Evolutionary conservation across 2,329 filamentous ascomycete species (phyloP).

Genomic region (Cryphonectria naterciae): DNA sequence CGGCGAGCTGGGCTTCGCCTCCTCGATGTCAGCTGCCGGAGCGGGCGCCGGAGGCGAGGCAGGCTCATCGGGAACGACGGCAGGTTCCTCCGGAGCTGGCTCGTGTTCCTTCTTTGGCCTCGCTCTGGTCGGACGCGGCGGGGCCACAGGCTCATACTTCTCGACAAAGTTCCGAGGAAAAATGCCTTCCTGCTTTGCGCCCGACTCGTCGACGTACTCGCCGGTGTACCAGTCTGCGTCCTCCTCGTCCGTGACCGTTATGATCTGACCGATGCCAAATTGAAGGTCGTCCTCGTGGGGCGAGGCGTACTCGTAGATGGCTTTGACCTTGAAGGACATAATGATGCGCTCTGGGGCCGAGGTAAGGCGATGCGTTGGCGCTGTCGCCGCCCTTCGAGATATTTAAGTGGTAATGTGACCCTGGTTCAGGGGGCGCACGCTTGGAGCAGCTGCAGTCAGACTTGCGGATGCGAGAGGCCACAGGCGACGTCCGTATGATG

Average conservation of each 20-base stretch:
- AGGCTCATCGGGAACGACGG: slow-evolving; percentile 33
- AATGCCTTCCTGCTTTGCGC: slow-evolving; percentile 78
- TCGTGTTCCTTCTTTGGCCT: slow-evolving; percentile 67
- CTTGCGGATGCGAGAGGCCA: not conserved
- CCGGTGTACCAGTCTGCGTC: slow-evolving; percentile 94
- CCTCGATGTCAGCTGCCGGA: slow-evolving; percentile 44
- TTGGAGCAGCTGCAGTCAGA: not conserved
- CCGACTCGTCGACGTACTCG: slow-evolving; percentile 78
- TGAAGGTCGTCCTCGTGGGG: slow-evolving; percentile 92
- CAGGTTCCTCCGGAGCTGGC: slow-evolving; percentile 30
- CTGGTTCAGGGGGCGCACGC: slow-evolving; percentile 18
- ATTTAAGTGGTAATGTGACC: slow-evolving; percentile 6
- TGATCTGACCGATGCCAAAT: slow-evolving; percentile 84
- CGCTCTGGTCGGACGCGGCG: slow-evolving; percentile 78
- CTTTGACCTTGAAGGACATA: slow-evolving; percentile 95
- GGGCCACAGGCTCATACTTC: slow-evolving; percentile 88
- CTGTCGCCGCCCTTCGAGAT: not conserved
- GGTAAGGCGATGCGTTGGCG: slow-evolving; percentile 17
- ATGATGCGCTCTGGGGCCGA: slow-evolving; percentile 38
- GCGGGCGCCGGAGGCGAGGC: slow-evolving; percentile 33
- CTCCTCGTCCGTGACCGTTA: slow-evolving; percentile 90
- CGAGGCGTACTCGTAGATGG: slow-evolving; percentile 91
- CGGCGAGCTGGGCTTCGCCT: slow-evolving; percentile 38
- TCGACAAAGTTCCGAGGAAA: slow-evolving; percentile 98
- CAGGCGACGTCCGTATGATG: slow-evolving; percentile 1